Conservation (phyloP, 352 stramenopile genomes). For the Phytophthora fragariaefolia region DNA sequence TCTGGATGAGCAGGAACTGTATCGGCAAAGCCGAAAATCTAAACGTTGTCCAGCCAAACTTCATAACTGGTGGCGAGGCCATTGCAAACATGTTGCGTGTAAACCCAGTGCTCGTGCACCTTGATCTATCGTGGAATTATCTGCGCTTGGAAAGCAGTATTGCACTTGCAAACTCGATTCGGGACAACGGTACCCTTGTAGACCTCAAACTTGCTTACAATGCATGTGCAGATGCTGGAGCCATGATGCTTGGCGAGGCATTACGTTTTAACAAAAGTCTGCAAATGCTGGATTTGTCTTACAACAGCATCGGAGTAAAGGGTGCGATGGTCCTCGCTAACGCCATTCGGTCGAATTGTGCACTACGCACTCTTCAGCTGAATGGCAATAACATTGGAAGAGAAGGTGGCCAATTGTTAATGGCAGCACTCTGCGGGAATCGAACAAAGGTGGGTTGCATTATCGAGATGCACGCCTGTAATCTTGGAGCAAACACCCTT, state of each 20-base stretch:
- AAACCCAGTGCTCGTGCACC: conserved; percentile 76
- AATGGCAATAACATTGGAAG: conserved; percentile 80
- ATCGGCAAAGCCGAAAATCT: conserved; percentile 90
- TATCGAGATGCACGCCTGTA: conserved; percentile 70
- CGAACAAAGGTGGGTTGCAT: conserved; percentile 55
- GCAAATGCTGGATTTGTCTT: conserved; percentile 72
- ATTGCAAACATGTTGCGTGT: conserved; percentile 87
- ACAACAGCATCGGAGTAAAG: conserved; percentile 82
- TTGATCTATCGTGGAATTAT: conserved; percentile 93
- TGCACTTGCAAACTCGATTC: conserved; percentile 65
- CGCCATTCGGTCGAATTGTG: conserved; percentile 61
- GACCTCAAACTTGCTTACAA: conserved; percentile 85
- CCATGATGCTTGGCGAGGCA: conserved; percentile 80
- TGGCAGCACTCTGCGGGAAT: conserved; percentile 73
- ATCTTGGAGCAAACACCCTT: conserved; percentile 48
- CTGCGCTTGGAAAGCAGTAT: conserved; percentile 82
- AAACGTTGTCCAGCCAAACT: conserved; percentile 88
- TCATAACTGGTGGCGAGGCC: conserved; percentile 87
- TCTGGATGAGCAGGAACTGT: conserved; percentile 86
- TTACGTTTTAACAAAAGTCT: conserved; percentile 69
- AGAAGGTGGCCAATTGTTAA: conserved; percentile 71
- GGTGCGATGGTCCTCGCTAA: conserved; percentile 76
- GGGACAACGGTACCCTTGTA: conserved; percentile 67
- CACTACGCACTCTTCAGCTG: conserved; percentile 68
- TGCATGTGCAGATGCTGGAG: conserved; percentile 69